Conservation (phyloP, 2,329 filamentous ascomycete genomes). For the Clarireedia sp. region DNA sequence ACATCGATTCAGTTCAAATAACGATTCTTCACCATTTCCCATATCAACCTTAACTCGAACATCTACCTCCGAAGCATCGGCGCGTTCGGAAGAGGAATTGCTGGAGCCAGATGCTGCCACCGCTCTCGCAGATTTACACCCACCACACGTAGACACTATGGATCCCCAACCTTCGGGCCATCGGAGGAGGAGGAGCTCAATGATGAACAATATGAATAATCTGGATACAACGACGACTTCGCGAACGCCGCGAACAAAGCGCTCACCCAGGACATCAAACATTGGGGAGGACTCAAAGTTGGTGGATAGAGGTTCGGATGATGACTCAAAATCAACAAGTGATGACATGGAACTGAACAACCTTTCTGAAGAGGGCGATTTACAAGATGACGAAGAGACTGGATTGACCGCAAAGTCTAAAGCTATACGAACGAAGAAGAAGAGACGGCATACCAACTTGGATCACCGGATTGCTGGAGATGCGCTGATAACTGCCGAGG, state of each 20-base stretch:
- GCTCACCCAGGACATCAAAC: slow-evolving; percentile 15
- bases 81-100: slow-evolving; percentile 13
- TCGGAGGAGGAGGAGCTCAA: slow-evolving; percentile 27
- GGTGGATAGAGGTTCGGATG: slow-evolving; percentile 18
- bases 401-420: slow-evolving; percentile 71
- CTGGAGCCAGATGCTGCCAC: slow-evolving; percentile 20
- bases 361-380: slow-evolving; percentile 60
- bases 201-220: slow-evolving; percentile 27
- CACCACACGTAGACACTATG: slow-evolving; percentile 20
- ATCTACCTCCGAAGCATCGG: slow-evolving; percentile 11
- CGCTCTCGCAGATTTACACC: slow-evolving; percentile 16
- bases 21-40: slow-evolving; percentile 10
- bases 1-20: background rate
- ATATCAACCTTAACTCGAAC: slow-evolving; percentile 13
- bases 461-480: slow-evolving; percentile 61
- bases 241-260: slow-evolving; percentile 6
- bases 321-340: slow-evolving; percentile 26
- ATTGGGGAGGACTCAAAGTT: slow-evolving; percentile 17
- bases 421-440: slow-evolving; percentile 57
- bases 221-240: slow-evolving; percentile 12
- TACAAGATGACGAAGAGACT: slow-evolving; percentile 83
- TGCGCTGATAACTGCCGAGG: slow-evolving; percentile 55
- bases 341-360: slow-evolving; percentile 51
- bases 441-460: slow-evolving; percentile 57
- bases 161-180: slow-evolving; percentile 23